These are phyloP conservation scores for Lodderomyces theae DNA, from an alignment of 1,139 yeast species.

Conservation along the genomic window DNA sequence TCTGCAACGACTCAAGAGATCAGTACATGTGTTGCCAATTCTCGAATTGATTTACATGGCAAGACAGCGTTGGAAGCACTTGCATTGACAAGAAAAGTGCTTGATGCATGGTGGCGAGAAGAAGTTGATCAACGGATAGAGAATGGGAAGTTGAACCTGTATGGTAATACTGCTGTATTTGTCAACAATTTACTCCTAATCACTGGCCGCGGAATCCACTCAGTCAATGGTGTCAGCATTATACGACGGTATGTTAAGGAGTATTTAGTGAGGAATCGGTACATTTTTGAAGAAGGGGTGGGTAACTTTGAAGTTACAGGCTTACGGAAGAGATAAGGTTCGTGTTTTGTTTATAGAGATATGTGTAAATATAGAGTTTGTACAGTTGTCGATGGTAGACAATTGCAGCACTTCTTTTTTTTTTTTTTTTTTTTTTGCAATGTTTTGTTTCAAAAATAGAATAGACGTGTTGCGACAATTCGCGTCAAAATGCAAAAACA, in stretches of 20 bases:
- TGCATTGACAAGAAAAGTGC: conserved; percentile 26
- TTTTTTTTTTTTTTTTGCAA: too few relatives aligned
- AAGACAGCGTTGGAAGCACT: conserved; percentile 44
- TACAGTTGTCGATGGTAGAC: neutral
- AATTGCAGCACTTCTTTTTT: too few relatives aligned
- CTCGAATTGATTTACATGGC: conserved; percentile 52
- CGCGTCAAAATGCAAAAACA: too few relatives aligned
- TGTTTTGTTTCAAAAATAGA: too few relatives aligned
- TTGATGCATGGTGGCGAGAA: conserved; percentile 53
- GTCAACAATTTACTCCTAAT: conserved; percentile 42
- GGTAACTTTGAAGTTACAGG: conserved; percentile 50
- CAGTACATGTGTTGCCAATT: conserved; percentile 13
- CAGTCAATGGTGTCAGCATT: conserved; percentile 48
- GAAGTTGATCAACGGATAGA: conserved; percentile 42
- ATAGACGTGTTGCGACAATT: conserved; percentile 1
- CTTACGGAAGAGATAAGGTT: conserved; percentile 9
- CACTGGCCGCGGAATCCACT: conserved; percentile 67
- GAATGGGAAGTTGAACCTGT: conserved; percentile 33
- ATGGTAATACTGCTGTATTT: conserved; percentile 24
- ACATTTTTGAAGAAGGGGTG: conserved; percentile 40
- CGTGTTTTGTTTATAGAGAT: neutral
- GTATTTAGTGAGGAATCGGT: conserved; percentile 31
- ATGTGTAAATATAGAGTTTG: neutral
- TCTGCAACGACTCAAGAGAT: conserved; percentile 1
- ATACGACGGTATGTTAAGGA: conserved; percentile 39